phyloP scores from a whole-genome alignment of 345 rosid genomes.

The Punica granatum region DNA sequence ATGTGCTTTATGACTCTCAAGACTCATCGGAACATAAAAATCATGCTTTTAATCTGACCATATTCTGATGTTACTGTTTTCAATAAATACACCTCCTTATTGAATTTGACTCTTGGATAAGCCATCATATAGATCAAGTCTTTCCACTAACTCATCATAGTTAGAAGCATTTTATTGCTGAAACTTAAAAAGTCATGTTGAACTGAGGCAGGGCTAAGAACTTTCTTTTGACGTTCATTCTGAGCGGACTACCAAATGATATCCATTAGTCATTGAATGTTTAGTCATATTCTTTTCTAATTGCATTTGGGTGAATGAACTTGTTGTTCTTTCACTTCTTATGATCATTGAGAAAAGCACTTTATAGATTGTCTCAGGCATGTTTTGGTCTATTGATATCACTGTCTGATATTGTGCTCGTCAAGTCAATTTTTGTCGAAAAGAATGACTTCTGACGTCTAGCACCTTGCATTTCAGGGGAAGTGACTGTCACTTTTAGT shows the following conservation, averaged over 20 bases:
- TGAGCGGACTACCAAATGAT: too few species aligned
- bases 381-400: not conserved
- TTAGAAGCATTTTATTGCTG: not conserved
- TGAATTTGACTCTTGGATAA: not conserved
- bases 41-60: not conserved
- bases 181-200: not conserved
- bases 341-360: not conserved
- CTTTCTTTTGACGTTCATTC: too few species aligned
- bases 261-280: not conserved
- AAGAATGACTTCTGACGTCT: not conserved
- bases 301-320: not conserved
- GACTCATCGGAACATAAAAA: not conserved
- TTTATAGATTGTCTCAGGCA: not conserved
- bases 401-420: not conserved
- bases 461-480: conserved; percentile 42
- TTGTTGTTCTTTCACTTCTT: not conserved
- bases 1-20: not conserved
- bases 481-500: conserved; percentile 57
- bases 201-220: not conserved
- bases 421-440: not conserved
- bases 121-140: too few species aligned
- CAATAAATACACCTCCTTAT: not conserved
- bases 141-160: not conserved
- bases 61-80: not conserved
- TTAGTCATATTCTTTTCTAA: not conserved